A percentile compares a stretch with the other conserved stretches of the same genome.
phyloP scores from a whole-genome alignment of 2,329 filamentous ascomycete species.

The Sarocladium strictum region DNA sequence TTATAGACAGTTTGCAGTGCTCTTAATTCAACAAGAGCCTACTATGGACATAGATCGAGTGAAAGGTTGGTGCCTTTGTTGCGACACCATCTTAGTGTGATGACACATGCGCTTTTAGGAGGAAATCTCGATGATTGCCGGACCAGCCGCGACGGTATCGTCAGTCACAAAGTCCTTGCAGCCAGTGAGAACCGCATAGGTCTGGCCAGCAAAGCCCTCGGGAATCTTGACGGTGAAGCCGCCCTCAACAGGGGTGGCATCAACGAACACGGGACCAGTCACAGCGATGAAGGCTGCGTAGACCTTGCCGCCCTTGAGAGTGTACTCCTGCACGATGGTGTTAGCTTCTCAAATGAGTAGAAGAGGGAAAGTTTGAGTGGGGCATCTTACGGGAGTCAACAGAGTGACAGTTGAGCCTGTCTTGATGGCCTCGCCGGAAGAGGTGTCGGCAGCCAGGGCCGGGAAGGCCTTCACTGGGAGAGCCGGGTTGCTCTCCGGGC shows the following conservation, averaged over 20 bases:
- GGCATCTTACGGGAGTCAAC: conserved; percentile 18
- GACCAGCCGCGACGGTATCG: conserved; percentile 31
- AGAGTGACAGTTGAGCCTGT: conserved; percentile 20
- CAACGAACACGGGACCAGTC: conserved; percentile 17
- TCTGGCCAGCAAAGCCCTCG: conserved; percentile 29
- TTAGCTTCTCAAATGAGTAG: background rate
- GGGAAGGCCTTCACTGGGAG: conserved; percentile 59
- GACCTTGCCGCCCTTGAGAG: conserved; percentile 20
- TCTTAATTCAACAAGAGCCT: no score
- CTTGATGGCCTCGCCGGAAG: conserved; percentile 15
- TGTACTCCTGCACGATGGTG: conserved; percentile 12
- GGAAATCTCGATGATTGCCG: conserved; percentile 26
- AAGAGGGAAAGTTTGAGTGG: conserved; percentile 8
- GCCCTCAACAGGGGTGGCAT: conserved; percentile 16
- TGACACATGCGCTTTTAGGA: no score
- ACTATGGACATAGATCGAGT: no score
- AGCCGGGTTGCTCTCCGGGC: conserved; percentile 45
- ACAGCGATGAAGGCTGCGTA: conserved; percentile 30
- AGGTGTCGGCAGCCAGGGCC: conserved; percentile 27
- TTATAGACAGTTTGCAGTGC: no score
- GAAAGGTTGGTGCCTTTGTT: no score
- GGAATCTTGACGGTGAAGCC: conserved; percentile 20
- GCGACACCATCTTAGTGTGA: no score
- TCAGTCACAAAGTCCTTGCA: conserved; percentile 28
- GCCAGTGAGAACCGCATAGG: conserved; percentile 32